Base-by-base conservation (phyloP, 2,329 filamentous ascomycete genomes). In the Leptographium wingfieldii region DNA sequence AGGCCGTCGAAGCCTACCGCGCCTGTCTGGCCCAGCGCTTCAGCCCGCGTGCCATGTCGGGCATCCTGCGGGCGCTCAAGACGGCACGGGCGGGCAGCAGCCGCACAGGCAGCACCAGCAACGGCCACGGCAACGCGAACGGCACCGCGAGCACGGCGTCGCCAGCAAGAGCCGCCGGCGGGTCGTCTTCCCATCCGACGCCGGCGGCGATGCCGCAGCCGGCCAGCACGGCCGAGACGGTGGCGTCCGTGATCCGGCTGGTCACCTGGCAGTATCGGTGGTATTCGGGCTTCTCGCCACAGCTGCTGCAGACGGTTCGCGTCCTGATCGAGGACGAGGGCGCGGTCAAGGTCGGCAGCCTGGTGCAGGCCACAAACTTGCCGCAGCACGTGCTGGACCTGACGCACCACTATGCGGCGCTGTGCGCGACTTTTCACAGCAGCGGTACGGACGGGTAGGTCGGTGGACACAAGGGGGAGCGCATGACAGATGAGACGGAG, bases 251-350 rank as follows among this genome's bases (percentile, higher is more conserved):
- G 61, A 96, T 99, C 65, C 80, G 91, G 58, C 77, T 99, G 51
- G 90, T 97, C 40, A 94, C 92, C 14, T 99, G 94, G 94, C 94
- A 99, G 75, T 99, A 96, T 74, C 82, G 94, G 66, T 99, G 94
- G 94, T 99, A 99, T 76, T 96, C 92, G 60, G 94, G 99, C 81
- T 99, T 99, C 75, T 96, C 92, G 22, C 94, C 94, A 0, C 86
- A 92, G 65, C 80, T 99, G 52, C 81, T 99, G 59, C 90, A 86
- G 72, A 87, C 89, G 3, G 89, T 97, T 68, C 86, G 94, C 63
- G 91, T 89, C 65, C 78, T 99, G 65, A 99, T 99, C 69, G 94
- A 97, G 73, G 92, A 96, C 66, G 94, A 99, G 74, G 94, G 94
- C 61, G 92, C 92, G 1, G 90, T 99, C 72, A 99, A 99, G 75